Conservation (phyloP, 352 stramenopile genomes). For the Globisporangium iwayamae region DNA sequence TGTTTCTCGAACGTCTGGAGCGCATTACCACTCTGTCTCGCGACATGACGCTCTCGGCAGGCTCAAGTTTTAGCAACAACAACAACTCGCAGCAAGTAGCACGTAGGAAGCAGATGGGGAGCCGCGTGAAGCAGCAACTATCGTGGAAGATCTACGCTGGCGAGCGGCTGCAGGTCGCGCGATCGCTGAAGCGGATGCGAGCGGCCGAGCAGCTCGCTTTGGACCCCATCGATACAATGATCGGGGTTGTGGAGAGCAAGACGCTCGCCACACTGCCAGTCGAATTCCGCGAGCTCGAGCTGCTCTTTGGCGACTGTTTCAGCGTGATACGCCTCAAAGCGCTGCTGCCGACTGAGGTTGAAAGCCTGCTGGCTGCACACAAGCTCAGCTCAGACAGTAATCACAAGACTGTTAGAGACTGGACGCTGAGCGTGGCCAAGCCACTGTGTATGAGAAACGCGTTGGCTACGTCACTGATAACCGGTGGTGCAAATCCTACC, state of each 20-base stretch:
- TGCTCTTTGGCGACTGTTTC: conserved; percentile 10
- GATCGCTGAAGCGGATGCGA: conserved; percentile 28
- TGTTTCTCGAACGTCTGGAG: conserved; percentile 5
- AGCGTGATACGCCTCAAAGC: neutral
- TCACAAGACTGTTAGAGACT: neutral
- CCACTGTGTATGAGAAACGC: conserved; percentile 11
- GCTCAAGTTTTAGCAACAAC: neutral
- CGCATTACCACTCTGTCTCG: neutral
- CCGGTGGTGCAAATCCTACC: neutral
- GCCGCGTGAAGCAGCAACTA: conserved; percentile 34
- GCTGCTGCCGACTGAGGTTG: conserved; percentile 1
- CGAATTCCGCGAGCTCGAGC: conserved; percentile 13
- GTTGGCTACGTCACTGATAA: neutral
- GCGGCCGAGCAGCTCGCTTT: conserved; percentile 11
- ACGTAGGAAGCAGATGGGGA: conserved; percentile 6
- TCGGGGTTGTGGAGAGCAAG: neutral
- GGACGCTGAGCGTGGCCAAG: conserved; percentile 9
- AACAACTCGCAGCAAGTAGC: neutral
- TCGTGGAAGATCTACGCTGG: conserved; percentile 60
- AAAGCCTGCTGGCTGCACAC: neutral
- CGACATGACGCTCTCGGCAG: neutral
- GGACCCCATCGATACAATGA: neutral
- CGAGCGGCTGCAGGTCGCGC: conserved; percentile 39
- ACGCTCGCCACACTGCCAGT: conserved; percentile 1
- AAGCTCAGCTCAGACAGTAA: neutral